phyloP scores from a whole-genome alignment of 2,329 filamentous ascomycete genomes.

The Ceratocystis cacaofunesta region DNA sequence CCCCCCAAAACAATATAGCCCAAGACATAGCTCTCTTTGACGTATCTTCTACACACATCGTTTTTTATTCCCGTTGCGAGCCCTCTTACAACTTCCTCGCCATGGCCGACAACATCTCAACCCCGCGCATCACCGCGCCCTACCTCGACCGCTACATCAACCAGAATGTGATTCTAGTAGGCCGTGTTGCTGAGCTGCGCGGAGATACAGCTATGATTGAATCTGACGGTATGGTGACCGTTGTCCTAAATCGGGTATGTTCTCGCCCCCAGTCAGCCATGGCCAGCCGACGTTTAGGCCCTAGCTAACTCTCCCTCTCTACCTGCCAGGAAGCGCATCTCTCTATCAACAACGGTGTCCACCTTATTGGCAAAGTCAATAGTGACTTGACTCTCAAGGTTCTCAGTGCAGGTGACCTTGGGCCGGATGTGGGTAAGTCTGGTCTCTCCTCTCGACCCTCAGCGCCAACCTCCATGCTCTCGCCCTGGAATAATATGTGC shows the following conservation, averaged over 20 bases:
- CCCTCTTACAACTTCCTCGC: neutral
- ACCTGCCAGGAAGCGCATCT: constrained; percentile 53
- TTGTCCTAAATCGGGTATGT: constrained; percentile 57
- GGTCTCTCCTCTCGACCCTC: neutral
- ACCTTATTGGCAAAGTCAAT: constrained; percentile 69
- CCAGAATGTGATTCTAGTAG: constrained; percentile 68
- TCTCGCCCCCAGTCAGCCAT: neutral
- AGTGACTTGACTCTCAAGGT: constrained; percentile 57
- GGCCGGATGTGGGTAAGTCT: constrained; percentile 50
- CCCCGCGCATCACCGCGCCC: constrained; percentile 68
- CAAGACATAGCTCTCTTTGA: neutral
- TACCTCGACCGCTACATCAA: constrained; percentile 65
- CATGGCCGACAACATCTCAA: constrained; percentile 47
- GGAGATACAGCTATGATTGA: constrained; percentile 72
- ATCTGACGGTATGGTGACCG: constrained; percentile 59
- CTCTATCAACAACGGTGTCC: constrained; percentile 51
- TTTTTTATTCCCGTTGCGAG: neutral
- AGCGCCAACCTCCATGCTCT: constrained; percentile 7
- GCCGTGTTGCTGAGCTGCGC: constrained; percentile 67
- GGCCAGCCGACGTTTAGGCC: neutral
- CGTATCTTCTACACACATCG: neutral
- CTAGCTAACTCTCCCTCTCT: neutral
- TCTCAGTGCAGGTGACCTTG: constrained; percentile 54
- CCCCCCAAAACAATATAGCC: neutral
- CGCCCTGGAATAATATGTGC: neutral